A percentile compares a stretch with the other conserved stretches of the same genome.
These are phyloP conservation scores for Phaffia rhodozyma DNA, from an alignment of 1,284 basidiomycete species.

Conservation along the genomic window DNA sequence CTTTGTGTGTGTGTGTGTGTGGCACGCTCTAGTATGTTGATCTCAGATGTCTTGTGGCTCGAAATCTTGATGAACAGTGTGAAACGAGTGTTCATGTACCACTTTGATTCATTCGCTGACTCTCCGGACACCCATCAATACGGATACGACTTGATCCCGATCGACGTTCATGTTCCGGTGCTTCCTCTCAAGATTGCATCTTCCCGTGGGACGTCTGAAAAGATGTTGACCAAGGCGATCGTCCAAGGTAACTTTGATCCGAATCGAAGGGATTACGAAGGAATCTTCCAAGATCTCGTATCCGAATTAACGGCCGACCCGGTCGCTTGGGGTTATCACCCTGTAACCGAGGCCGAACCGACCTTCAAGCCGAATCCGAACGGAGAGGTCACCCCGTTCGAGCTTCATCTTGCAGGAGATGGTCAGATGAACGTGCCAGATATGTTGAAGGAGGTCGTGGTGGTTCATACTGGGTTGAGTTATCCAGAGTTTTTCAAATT, in stretches of 20 bases:
- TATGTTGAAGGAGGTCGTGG: background rate
- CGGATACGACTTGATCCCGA: conserved; percentile 4
- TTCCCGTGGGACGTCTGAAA: background rate
- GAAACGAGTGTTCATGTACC: conserved; percentile 16
- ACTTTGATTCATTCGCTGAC: conserved; percentile 14
- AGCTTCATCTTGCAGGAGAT: background rate
- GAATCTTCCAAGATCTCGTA: background rate
- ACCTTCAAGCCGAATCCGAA: conserved; percentile 1
- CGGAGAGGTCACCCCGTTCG: background rate
- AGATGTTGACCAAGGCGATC: conserved; percentile 10
- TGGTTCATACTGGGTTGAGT: background rate
- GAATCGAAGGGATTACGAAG: background rate
- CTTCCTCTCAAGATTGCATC: conserved; percentile 11
- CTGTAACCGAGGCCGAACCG: background rate
- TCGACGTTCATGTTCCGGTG: conserved; percentile 4
- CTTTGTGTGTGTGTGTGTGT: too few species aligned
- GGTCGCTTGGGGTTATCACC: background rate
- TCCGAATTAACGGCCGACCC: background rate
- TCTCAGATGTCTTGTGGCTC: too few species aligned
- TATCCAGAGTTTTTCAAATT: background rate
- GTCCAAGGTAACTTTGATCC: conserved; percentile 11
- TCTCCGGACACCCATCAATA: background rate
- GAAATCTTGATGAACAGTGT: conserved; percentile 1
- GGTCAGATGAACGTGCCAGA: background rate
- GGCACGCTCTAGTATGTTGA: too few species aligned